Percentiles rank a stretch among this genome's conserved stretches.
phyloP scores from a whole-genome alignment of 1,284 basidiomycete species.

The Moniliella sp. region DNA sequence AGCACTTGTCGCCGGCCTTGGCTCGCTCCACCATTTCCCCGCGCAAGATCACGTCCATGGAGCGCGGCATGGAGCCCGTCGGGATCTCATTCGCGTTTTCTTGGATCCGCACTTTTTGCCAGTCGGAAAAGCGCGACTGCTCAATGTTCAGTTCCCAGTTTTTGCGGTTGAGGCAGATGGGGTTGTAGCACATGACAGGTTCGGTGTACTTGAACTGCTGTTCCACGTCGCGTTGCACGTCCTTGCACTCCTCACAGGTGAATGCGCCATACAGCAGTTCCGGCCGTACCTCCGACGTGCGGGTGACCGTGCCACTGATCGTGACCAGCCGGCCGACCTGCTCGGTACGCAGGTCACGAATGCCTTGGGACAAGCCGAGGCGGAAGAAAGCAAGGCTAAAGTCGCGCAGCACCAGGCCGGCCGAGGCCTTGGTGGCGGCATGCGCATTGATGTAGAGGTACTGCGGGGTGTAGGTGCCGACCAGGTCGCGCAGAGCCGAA shows the following conservation, averaged over 20 bases:
- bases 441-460: conserved; percentile 68
- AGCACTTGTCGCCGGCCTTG: conserved; percentile 94
- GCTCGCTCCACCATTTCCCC: conserved; percentile 86
- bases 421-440: conserved; percentile 40
- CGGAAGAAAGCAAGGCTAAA: conserved; percentile 90
- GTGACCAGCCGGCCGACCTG: conserved; percentile 24
- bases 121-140: conserved; percentile 86
- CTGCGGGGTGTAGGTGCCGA: conserved; percentile 65
- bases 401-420: conserved; percentile 71
- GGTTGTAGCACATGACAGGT: conserved; percentile 81
- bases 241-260: conserved; percentile 67
- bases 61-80: conserved; percentile 87
- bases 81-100: conserved; percentile 97
- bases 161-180: conserved; percentile 67
- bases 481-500: conserved; percentile 67
- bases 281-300: conserved; percentile 88
- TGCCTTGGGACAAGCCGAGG: conserved; percentile 76
- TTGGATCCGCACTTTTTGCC: conserved; percentile 97
- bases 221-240: conserved; percentile 75
- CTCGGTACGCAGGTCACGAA: conserved; percentile 53
- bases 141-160: conserved; percentile 90
- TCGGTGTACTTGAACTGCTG: conserved; percentile 99
- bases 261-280: conserved; percentile 85
- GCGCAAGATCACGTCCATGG: conserved; percentile 77
- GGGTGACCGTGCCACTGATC: conserved; percentile 46